Evolutionary conservation across 1,139 yeast species (phyloP).

Genomic region (Kurtzmaniella quercitrusa): DNA sequence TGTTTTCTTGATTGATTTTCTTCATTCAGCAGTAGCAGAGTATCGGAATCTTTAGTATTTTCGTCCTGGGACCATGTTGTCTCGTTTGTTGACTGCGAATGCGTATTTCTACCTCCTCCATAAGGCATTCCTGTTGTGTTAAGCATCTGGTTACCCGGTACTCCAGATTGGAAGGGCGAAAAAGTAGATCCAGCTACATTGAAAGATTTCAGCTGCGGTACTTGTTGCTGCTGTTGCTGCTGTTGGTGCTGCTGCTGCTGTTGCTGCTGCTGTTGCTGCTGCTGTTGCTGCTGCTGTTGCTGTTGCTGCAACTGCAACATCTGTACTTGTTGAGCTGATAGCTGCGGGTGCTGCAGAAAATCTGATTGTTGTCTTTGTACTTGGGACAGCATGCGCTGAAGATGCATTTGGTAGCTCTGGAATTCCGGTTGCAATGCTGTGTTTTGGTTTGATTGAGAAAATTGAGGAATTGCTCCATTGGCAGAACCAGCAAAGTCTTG

Average conservation of each 20-base stretch:
- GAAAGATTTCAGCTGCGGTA: conserved; percentile 6
- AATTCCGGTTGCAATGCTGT: conserved; percentile 6
- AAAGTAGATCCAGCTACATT: conserved; percentile 1
- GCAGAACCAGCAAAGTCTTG: neutral
- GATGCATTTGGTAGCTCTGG: conserved; percentile 12
- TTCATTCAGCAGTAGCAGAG: conserved; percentile 38
- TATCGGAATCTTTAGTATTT: conserved; percentile 36
- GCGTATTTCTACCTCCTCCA: conserved; percentile 18
- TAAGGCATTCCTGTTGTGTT: conserved; percentile 12
- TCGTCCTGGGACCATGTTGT: conserved; percentile 48
- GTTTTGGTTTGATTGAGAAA: neutral
- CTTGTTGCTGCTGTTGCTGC: conserved; percentile 12
- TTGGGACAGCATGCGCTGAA: conserved; percentile 13
- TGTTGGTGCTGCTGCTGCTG: conserved; percentile 14
- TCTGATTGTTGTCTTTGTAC: conserved; percentile 16
- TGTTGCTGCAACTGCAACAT: conserved; percentile 3
- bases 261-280: conserved; percentile 17
- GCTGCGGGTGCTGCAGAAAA: conserved; percentile 8
- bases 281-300: conserved; percentile 6
- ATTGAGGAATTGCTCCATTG: conserved; percentile 1
- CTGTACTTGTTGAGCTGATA: conserved; percentile 4
- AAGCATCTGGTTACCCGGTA: conserved; percentile 18
- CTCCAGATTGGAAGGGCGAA: conserved; percentile 5
- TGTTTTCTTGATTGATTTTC: conserved; percentile 8
- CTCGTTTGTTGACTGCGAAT: conserved; percentile 45